These are phyloP conservation scores for Cornus florida DNA, from an alignment of 148 eudicot genomes.

Conservation along the genomic window DNA sequence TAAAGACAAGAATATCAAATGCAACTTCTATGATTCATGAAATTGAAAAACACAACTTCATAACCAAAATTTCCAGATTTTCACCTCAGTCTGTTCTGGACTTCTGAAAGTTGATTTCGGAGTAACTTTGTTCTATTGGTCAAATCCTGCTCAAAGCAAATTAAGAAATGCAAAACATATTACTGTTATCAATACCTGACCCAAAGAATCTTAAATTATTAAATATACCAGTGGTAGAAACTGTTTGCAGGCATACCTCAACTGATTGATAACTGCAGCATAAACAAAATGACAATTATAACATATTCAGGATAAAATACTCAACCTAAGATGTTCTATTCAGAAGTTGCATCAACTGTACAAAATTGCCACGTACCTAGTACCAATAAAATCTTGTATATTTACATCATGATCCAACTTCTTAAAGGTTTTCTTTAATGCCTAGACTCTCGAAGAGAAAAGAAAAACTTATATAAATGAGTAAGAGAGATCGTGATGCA, in stretches of 20 bases:
- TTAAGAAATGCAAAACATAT: neutral
- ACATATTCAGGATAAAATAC: neutral
- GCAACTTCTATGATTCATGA: neutral
- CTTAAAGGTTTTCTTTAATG: constrained; percentile 25
- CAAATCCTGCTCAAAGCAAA: constrained; percentile 19
- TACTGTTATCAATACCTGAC: neutral
- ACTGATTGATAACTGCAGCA: constrained; percentile 16
- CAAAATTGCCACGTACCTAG: constrained; percentile 6
- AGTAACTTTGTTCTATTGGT: constrained; percentile 16
- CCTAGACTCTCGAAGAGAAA: constrained; percentile 10
- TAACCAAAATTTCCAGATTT: neutral
- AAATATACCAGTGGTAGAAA: neutral
- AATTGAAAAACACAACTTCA: neutral
- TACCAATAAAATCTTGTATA: constrained; percentile 18
- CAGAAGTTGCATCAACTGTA: neutral
- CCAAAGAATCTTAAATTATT: neutral
- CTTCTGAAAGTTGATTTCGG: constrained; percentile 15
- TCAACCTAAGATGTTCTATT: neutral
- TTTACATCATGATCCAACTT: constrained; percentile 19
- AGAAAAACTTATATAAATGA: neutral
- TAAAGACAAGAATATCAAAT: neutral
- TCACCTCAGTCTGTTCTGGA: constrained; percentile 23
- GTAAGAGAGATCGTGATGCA: neutral
- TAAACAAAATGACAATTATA: neutral
- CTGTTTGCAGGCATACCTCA: constrained; percentile 16